Percentiles rank a stretch among this genome's conserved stretches.
Conservation (phyloP, 129 eudicot species). For the Tagetes erecta region DNA sequence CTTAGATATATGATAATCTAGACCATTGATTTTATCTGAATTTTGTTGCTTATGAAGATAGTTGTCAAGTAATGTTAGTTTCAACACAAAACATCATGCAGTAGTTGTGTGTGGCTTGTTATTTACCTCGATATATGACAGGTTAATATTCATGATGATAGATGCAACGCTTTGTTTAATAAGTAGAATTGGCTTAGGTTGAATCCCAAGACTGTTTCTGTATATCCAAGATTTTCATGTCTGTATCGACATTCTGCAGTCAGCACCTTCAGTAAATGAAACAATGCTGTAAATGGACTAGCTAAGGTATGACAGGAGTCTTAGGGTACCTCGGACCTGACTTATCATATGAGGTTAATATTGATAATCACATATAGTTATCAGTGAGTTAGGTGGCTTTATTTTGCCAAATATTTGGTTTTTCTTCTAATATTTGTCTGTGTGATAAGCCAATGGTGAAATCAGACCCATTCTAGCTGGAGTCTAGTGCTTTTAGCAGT, state of each 20-base stretch:
- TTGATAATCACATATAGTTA: neutral
- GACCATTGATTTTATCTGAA: constrained; percentile 3
- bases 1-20: neutral
- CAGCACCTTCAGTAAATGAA: neutral
- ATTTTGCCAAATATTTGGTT: neutral
- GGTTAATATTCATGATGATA: neutral
- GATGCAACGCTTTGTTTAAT: constrained; percentile 2
- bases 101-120: neutral
- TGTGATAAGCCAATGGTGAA: constrained; percentile 9
- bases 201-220: constrained; percentile 1
- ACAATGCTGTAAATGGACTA: neutral
- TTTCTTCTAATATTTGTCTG: neutral
- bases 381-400: neutral
- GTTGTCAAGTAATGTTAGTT: constrained; percentile 6
- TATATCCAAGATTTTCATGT: constrained; percentile 14
- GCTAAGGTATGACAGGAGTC: constrained; percentile 8
- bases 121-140: neutral
- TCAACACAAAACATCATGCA: neutral
- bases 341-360: neutral
- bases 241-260: neutral
- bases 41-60: neutral
- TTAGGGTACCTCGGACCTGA: constrained; percentile 7
- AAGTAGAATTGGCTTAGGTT: constrained; percentile 2
- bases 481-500: neutral
- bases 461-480: neutral